phyloP scores from a whole-genome alignment of 495 filamentous ascomycete species.

The Trypethelium eluteriae region DNA sequence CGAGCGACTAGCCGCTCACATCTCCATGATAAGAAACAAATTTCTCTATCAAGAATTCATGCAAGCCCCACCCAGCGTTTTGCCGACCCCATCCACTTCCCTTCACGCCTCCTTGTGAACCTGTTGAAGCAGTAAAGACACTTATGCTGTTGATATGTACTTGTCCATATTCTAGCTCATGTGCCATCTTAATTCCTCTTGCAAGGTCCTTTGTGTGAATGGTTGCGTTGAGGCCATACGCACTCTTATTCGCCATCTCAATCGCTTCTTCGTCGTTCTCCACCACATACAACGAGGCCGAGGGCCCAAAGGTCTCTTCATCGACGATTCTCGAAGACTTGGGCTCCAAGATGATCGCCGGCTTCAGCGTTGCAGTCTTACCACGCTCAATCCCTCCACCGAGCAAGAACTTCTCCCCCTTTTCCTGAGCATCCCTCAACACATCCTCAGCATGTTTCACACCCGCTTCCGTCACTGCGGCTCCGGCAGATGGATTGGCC shows the following conservation, averaged over 20 bases:
- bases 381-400: constrained; percentile 18
- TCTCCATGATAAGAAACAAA: constrained; percentile 29
- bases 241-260: constrained; percentile 17
- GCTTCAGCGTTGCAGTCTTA: constrained; percentile 14
- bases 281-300: constrained; percentile 22
- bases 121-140: constrained; percentile 19
- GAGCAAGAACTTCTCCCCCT: constrained; percentile 25
- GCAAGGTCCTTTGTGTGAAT: constrained; percentile 24
- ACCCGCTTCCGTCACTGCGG: constrained; percentile 22
- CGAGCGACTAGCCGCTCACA: neutral
- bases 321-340: constrained; percentile 21
- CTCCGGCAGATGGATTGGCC: constrained; percentile 11
- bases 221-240: constrained; percentile 25
- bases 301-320: constrained; percentile 27
- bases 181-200: constrained; percentile 21
- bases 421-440: constrained; percentile 21
- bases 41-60: constrained; percentile 28
- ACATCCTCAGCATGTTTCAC: constrained; percentile 27
- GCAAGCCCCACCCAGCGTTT: constrained; percentile 23
- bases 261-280: constrained; percentile 19
- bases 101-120: constrained; percentile 26
- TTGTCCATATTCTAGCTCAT: constrained; percentile 26
- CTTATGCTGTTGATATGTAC: constrained; percentile 24
- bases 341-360: constrained; percentile 27
- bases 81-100: constrained; percentile 25